Percentiles rank a stretch among this genome's conserved stretches.
These are phyloP conservation scores for Lactarius indigo DNA, from an alignment of 768 basidiomycete genomes.

Conservation along the genomic window DNA sequence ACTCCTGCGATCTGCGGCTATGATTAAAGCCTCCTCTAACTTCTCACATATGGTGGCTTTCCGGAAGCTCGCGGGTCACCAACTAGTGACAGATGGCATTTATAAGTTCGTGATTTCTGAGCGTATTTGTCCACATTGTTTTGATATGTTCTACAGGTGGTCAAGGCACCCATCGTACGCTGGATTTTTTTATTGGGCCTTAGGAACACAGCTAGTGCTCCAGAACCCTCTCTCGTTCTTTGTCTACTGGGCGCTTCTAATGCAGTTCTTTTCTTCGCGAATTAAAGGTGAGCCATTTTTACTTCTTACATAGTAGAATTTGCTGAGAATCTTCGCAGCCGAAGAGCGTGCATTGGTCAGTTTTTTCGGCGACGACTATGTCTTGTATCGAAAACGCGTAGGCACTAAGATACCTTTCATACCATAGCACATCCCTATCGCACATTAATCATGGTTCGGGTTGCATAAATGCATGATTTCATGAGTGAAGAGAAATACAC, in stretches of 20 bases:
- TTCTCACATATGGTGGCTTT: conserved; percentile 89
- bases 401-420: conserved; percentile 90
- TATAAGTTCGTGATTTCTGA: conserved; percentile 60
- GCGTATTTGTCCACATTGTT: not conserved
- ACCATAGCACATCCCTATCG: conserved; percentile 38
- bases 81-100: conserved; percentile 82
- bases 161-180: conserved; percentile 95
- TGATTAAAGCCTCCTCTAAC: conserved; percentile 92
- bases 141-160: conserved; percentile 46
- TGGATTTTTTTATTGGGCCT: conserved; percentile 97
- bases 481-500: conserved; percentile 31
- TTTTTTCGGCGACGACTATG: conserved; percentile 91
- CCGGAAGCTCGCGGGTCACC: conserved; percentile 67
- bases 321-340: conserved; percentile 40
- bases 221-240: conserved; percentile 79
- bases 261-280: conserved; percentile 82
- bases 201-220: conserved; percentile 89
- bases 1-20: conserved; percentile 78
- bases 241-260: conserved; percentile 64
- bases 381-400: conserved; percentile 67
- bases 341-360: conserved; percentile 76
- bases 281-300: conserved; percentile 61
- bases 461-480: conserved; percentile 25
- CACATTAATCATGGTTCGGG: not conserved
- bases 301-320: not conserved